Base-by-base conservation (phyloP, 2,329 filamentous ascomycete species). In the Fusarium foetens region DNA sequence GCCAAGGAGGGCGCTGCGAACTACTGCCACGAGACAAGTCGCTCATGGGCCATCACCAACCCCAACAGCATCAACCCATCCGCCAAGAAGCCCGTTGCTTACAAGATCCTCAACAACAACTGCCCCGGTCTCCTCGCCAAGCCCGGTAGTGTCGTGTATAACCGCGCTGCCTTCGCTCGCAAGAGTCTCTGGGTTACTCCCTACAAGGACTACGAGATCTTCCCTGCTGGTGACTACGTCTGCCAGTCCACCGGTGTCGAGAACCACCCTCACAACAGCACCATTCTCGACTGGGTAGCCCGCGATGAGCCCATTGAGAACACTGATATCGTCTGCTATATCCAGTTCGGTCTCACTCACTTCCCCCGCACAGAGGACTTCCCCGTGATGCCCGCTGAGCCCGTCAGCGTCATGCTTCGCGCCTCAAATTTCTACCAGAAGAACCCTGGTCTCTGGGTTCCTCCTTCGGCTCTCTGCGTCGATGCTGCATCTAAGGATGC, bases 31-130 rank as follows among this genome's bases (percentile, higher is more conserved):
- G 85, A 86, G 45, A 95, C 93, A 0, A 91, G 90, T 68, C 87
- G 95, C 25, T 95, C 94, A 0, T 98, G 95, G 95, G 94, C 97
- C 61, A 97, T 98, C 79, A 88, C 88, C 79, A 97, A 98, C 82
- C 91, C 92, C 73, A 92, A 87, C 84, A 94, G 92, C 80, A 79
- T 96, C 48, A 94, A 97, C 81, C 92, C 93, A 0, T 92, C 95
- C 83, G 94, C 92, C 82, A 90, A 93, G 80, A 97, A 96, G 83
- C 93, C 94, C 0, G 90, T 92, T 1, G 91, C 89, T 54, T 98
- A 97, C 83, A 97, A 97, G 86, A 89, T 98, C 4, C 93, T 97
- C 58, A 96, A 93, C 80, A 88, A 94, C 55, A 95, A 97, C 79
- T 92, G 95, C 0, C 93, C 95, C 0, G 83, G 85, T 2, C 84